phyloP scores from a whole-genome alignment of 306 rosid species.

The Acacia crassicarpa region DNA sequence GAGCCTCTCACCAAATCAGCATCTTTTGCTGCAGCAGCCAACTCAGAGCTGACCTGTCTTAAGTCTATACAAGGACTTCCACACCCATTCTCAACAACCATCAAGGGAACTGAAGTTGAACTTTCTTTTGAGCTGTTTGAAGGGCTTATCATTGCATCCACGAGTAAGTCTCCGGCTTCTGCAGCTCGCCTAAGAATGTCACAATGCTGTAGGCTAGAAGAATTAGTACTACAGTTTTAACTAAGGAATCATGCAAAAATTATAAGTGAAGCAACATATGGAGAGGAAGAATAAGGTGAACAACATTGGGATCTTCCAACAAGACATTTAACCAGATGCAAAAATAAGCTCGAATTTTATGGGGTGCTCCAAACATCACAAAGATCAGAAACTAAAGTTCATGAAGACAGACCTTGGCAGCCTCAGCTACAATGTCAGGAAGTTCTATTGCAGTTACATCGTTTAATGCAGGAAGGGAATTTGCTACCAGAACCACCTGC shows the following conservation, averaged over 20 bases:
- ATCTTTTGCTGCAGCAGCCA: constrained; percentile 92
- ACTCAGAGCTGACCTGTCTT: constrained; percentile 98
- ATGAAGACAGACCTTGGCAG: constrained; percentile 79
- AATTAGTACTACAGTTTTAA: constrained; percentile 31
- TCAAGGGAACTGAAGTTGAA: constrained; percentile 64
- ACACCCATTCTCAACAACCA: constrained; percentile 96
- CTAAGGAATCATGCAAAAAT: not conserved
- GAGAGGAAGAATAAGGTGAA: not conserved
- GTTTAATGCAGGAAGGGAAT: constrained; percentile 93
- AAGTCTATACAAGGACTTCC: constrained; percentile 98
- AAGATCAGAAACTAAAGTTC: not conserved
- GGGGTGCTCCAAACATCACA: constrained; percentile 1
- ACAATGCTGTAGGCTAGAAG: constrained; percentile 70
- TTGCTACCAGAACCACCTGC: constrained; percentile 96
- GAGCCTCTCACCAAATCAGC: constrained; percentile 78
- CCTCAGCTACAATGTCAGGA: constrained; percentile 96
- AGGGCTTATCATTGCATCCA: constrained; percentile 85
- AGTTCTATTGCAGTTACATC: constrained; percentile 97
- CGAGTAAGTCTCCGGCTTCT: constrained; percentile 91
- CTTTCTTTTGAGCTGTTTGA: constrained; percentile 55
- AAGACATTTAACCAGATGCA: not conserved
- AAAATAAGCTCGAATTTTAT: not conserved
- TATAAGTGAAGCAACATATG: constrained; percentile 11
- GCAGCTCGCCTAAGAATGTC: constrained; percentile 96
- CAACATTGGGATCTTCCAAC: constrained; percentile 1